Evolutionary conservation across 1,284 basidiomycete species (phyloP).

Genomic region (Apiotrichum brassicae): DNA sequence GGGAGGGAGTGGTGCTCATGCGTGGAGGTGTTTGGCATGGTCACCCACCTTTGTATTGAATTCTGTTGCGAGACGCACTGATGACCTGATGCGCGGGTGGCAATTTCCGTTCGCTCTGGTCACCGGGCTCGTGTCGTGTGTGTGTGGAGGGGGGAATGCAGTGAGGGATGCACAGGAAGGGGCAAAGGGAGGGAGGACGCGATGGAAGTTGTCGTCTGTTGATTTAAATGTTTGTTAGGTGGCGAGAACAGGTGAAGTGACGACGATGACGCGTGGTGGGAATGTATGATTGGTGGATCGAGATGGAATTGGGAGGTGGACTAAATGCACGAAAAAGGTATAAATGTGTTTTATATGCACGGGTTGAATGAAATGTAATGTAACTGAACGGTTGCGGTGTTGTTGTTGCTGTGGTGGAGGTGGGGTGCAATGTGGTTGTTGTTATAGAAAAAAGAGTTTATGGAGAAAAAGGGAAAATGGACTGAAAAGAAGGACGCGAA

Average conservation of each 20-base stretch:
- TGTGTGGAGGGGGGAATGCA: neutral
- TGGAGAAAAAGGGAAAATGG: neutral
- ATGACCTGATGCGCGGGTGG: conserved; percentile 7
- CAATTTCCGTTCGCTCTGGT: conserved; percentile 6
- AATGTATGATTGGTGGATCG: neutral
- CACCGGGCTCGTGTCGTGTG: conserved; percentile 4
- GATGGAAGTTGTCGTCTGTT: too few relatives aligned
- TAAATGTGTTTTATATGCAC: neutral
- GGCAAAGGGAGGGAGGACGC: neutral
- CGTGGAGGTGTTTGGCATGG: conserved; percentile 5
- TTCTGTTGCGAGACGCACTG: conserved; percentile 1
- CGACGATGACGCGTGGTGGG: neutral
- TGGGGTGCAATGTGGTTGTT: neutral
- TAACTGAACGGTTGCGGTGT: neutral
- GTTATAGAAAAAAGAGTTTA: neutral
- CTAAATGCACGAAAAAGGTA: too few relatives aligned
- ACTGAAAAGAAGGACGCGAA: neutral
- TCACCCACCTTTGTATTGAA: conserved; percentile 10
- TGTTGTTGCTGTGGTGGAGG: neutral
- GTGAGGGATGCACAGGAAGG: neutral
- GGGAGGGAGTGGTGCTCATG: conserved; percentile 1
- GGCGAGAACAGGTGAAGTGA: neutral
- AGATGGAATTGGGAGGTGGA: neutral
- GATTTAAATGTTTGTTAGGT: too few relatives aligned
- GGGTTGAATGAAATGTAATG: neutral